Conservation (phyloP, 2,329 filamentous ascomycete species). For the Stachybotrys elegans region DNA sequence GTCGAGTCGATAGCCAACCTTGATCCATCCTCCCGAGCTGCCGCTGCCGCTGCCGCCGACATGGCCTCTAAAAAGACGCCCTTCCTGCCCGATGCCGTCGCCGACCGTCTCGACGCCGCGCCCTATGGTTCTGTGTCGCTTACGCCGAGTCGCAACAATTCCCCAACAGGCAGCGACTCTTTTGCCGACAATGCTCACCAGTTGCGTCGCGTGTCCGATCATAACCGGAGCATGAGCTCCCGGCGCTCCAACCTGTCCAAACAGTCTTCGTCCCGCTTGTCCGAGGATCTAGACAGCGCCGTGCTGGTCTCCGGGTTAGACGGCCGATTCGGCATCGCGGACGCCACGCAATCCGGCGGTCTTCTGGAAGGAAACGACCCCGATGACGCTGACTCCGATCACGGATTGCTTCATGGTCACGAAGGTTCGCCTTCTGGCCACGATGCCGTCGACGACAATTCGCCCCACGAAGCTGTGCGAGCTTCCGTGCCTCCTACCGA, state of each 20-base stretch:
- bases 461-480: constrained; percentile 72
- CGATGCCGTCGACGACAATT: constrained; percentile 59
- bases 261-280: constrained; percentile 30
- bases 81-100: constrained; percentile 25
- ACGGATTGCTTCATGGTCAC: constrained; percentile 29
- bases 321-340: constrained; percentile 46
- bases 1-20: constrained; percentile 9
- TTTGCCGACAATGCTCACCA: constrained; percentile 23
- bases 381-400: constrained; percentile 29
- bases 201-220: constrained; percentile 28
- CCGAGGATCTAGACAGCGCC: constrained; percentile 46
- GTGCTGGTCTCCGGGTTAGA: constrained; percentile 49
- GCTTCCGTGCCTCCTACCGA: constrained; percentile 74
- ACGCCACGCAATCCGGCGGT: constrained; percentile 41
- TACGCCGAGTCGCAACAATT: constrained; percentile 28
- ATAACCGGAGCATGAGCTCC: constrained; percentile 25
- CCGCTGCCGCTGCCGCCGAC: too few relatives aligned
- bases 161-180: constrained; percentile 28
- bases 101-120: constrained; percentile 20
- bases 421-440: constrained; percentile 31
- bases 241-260: constrained; percentile 24
- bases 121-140: constrained; percentile 34
- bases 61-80: constrained; percentile 33
- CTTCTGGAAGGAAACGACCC: constrained; percentile 38
- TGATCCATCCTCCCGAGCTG: too few relatives aligned